A percentile compares a stretch with the other conserved stretches of the same genome.
These are phyloP conservation scores for Blastobotrys ciferrii DNA, from an alignment of 1,139 yeast species.

Conservation along the genomic window DNA sequence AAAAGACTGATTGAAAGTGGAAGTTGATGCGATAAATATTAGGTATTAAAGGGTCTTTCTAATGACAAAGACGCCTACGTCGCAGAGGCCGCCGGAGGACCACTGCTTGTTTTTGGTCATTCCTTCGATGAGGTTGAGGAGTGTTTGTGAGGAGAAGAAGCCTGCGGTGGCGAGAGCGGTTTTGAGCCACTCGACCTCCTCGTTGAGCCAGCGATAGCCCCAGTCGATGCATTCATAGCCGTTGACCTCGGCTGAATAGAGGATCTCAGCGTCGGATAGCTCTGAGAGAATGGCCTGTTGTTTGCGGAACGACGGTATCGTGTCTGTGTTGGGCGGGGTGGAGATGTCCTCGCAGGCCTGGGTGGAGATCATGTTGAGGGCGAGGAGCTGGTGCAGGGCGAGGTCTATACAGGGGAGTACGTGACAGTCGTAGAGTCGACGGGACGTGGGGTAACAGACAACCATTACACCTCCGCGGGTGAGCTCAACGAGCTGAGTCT, in stretches of 20 bases:
- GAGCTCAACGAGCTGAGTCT: constrained; percentile 26
- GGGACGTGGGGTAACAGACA: constrained; percentile 29
- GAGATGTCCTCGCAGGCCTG: constrained; percentile 30
- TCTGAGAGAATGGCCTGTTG: constrained; percentile 20
- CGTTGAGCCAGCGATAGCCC: constrained; percentile 30
- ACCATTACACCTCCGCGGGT: constrained; percentile 30
- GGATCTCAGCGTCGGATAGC: constrained; percentile 22
- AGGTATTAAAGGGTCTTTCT: constrained; percentile 14
- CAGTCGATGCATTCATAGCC: constrained; percentile 24
- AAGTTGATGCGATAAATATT: no score
- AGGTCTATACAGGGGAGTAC: constrained; percentile 30
- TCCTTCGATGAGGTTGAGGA: constrained; percentile 22
- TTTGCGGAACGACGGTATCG: constrained; percentile 21
- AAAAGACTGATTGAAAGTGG: no score
- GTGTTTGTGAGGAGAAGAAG: constrained; percentile 20
- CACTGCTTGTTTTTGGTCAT: constrained; percentile 24
- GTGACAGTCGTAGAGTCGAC: constrained; percentile 22
- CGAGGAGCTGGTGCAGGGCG: constrained; percentile 30
- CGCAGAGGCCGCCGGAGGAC: constrained; percentile 21
- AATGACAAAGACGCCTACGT: constrained; percentile 26
- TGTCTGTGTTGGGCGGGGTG: constrained; percentile 22
- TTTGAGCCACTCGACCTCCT: constrained; percentile 28
- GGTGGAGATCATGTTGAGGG: constrained; percentile 29
- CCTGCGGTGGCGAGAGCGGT: constrained; percentile 19
- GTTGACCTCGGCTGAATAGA: constrained; percentile 18